A percentile compares a stretch with the other conserved stretches of the same genome.
Conservation (phyloP, 768 basidiomycete genomes). For the Lentinula edodes region DNA sequence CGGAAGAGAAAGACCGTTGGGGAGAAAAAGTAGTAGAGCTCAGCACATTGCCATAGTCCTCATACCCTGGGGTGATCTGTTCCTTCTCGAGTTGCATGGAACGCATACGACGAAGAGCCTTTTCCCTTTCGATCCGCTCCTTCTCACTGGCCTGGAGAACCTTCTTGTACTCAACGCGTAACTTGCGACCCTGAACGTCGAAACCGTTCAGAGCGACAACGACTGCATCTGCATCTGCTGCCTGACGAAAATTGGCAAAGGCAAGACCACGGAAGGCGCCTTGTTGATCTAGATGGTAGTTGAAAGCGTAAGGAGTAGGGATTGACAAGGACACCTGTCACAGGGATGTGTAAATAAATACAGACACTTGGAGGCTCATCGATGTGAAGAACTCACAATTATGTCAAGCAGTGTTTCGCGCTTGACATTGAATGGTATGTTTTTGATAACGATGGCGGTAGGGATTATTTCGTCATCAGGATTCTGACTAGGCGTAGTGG, state of each 20-base stretch:
- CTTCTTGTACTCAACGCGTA: constrained; percentile 99
- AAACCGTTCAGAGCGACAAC: constrained; percentile 95
- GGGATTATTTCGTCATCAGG: constrained; percentile 92
- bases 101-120: constrained; percentile 96
- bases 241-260: constrained; percentile 95
- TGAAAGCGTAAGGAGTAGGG: constrained; percentile 98
- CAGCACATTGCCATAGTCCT: constrained; percentile 61
- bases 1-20: constrained; percentile 69
- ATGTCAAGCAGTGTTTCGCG: constrained; percentile 94
- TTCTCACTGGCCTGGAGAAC: constrained; percentile 99
- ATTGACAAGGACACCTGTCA: constrained; percentile 81
- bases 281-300: constrained; percentile 96
- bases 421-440: constrained; percentile 99
- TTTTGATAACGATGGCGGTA: constrained; percentile 99
- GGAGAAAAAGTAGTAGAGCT: constrained; percentile 49
- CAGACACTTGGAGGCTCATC: constrained; percentile 7
- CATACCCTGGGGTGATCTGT: constrained; percentile 53
- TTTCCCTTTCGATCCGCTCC: constrained; percentile 97
- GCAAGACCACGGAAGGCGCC: constrained; percentile 96
- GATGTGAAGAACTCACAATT: constrained; percentile 59
- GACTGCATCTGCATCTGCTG: constrained; percentile 89
- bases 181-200: constrained; percentile 93
- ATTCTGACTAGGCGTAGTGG: constrained; percentile 46
- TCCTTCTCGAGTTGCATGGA: constrained; percentile 95
- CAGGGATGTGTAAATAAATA: constrained; percentile 13